Evolutionary conservation across 2,329 filamentous ascomycete species (phyloP).

Genomic region (Pyrenophora graminea): DNA sequence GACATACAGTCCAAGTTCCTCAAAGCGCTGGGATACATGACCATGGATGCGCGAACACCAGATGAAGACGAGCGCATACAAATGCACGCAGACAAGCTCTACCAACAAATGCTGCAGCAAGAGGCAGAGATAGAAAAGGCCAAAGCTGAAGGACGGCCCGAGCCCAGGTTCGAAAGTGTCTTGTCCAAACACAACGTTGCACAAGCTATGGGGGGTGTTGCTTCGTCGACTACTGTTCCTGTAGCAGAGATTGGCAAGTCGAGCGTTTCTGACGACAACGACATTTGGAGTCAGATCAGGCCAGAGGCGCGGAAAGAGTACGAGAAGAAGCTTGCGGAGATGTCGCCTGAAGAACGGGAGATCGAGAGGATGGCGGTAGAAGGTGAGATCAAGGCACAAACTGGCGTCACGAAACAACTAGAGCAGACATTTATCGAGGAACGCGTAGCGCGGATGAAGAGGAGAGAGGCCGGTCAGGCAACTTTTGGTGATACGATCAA

Average conservation of each 20-base stretch:
- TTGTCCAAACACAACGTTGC: conserved; percentile 49
- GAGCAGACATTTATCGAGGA: conserved; percentile 42
- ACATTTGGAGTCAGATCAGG: conserved; percentile 40
- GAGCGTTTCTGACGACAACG: conserved; percentile 16
- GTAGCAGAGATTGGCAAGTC: conserved; percentile 4
- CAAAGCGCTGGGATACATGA: conserved; percentile 85
- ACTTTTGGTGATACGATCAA: conserved; percentile 47
- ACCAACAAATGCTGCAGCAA: conserved; percentile 82
- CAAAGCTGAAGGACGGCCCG: conserved; percentile 58
- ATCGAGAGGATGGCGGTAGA: conserved; percentile 41
- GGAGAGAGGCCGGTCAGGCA: conserved; percentile 41
- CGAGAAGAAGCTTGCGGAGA: conserved; percentile 38
- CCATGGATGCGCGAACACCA: conserved; percentile 64
- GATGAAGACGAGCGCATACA: conserved; percentile 83
- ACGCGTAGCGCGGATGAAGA: conserved; percentile 42
- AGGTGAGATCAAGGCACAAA: conserved; percentile 40
- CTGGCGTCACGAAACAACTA: conserved; percentile 38
- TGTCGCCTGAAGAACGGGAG: conserved; percentile 39
- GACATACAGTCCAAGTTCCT: conserved; percentile 88
- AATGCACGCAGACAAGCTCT: conserved; percentile 92
- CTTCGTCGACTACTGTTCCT: conserved; percentile 12
- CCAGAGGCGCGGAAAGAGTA: conserved; percentile 36
- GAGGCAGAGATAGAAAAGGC: conserved; percentile 75
- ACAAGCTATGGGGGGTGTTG: conserved; percentile 28
- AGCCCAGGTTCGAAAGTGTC: conserved; percentile 64